A percentile compares a stretch with the other conserved stretches of the same genome.
These are phyloP conservation scores for Pythium sp. DNA, from an alignment of 352 stramenopile species.

Conservation along the genomic window DNA sequence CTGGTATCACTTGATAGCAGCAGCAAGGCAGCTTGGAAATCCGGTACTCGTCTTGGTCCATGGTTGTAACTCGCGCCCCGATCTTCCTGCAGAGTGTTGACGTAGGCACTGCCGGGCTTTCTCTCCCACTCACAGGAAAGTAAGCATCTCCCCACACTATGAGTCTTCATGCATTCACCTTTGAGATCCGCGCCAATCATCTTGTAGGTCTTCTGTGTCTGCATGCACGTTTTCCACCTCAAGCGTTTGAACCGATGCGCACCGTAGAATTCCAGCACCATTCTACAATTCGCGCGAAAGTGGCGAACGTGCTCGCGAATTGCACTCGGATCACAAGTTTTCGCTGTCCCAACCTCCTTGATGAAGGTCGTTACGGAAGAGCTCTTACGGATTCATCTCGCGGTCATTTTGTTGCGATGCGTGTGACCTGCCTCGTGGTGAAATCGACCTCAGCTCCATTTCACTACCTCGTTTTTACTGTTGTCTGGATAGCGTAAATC, in stretches of 20 bases:
- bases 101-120: neutral
- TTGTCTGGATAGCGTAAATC: neutral
- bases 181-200: neutral
- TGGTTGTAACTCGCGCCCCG: neutral
- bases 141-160: neutral
- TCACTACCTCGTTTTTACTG: too few relatives aligned
- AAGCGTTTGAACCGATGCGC: neutral
- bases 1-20: too few relatives aligned
- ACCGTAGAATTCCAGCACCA: neutral
- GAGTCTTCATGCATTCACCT: neutral
- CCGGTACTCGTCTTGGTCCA: neutral
- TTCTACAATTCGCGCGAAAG: too few relatives aligned
- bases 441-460: too few relatives aligned
- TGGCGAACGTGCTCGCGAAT: neutral
- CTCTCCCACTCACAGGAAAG: neutral
- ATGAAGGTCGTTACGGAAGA: neutral
- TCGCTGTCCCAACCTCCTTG: neutral
- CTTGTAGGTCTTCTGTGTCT: neutral
- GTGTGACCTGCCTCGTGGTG: neutral
- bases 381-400: neutral
- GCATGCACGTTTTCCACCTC: neutral
- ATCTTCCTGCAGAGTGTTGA: neutral
- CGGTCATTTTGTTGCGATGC: neutral
- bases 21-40: neutral
- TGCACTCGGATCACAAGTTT: neutral